These are phyloP conservation scores for Monosporozyma siamensis DNA, from an alignment of 805 yeast species.

Conservation along the genomic window DNA sequence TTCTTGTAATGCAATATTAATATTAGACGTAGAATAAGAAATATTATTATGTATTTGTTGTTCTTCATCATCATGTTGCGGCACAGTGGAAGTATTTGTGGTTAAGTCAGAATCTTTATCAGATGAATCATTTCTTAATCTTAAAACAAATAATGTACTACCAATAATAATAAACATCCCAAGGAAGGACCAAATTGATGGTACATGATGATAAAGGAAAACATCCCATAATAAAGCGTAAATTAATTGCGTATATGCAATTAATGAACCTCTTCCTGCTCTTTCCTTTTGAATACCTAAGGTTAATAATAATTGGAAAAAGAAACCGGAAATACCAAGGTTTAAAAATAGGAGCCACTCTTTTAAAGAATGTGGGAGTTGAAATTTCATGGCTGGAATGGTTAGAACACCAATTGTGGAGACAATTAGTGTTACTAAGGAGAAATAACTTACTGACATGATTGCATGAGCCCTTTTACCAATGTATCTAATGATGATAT, in stretches of 20 bases:
- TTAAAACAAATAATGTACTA: conserved; percentile 53
- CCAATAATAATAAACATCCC: conserved; percentile 64
- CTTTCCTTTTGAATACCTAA: conserved; percentile 75
- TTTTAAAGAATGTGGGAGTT: conserved; percentile 45
- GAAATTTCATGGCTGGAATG: conserved; percentile 51
- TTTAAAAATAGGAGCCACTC: conserved; percentile 59
- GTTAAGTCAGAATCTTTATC: background rate
- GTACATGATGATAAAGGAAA: conserved; percentile 61
- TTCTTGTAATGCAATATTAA: background rate
- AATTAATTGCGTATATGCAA: conserved; percentile 67
- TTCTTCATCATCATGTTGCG: background rate
- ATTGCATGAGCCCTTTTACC: conserved; percentile 76
- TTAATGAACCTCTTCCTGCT: conserved; percentile 67
- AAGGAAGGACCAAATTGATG: conserved; percentile 54
- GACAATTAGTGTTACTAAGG: conserved; percentile 48
- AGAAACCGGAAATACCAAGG: conserved; percentile 71
- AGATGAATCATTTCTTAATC: conserved; percentile 31
- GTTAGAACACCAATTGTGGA: conserved; percentile 44
- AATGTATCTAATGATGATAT: conserved; percentile 61
- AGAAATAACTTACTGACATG: conserved; percentile 67
- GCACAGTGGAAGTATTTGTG: background rate
- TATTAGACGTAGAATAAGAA: background rate
- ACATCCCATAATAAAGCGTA: conserved; percentile 74
- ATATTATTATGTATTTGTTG: background rate
- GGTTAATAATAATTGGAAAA: conserved; percentile 70